Conservation (phyloP, 2,329 filamentous ascomycete species). For the Apiospora pterosperma region DNA sequence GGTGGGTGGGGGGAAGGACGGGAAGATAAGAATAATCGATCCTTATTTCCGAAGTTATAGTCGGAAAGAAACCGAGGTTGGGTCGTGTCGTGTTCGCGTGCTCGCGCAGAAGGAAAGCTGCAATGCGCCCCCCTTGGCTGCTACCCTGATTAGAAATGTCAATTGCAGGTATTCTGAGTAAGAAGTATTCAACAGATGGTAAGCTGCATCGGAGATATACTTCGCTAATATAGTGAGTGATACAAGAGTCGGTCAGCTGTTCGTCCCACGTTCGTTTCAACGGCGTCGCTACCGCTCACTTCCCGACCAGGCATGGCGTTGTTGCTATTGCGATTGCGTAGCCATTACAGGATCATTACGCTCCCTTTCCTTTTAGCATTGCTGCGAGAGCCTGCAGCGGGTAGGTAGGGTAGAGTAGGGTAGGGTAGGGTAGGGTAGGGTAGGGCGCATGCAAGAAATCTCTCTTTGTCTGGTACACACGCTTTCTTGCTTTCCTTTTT, state of each 20-base stretch:
- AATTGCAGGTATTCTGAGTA: background rate
- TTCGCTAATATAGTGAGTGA: background rate
- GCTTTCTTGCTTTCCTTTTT: background rate
- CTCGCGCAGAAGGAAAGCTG: no score
- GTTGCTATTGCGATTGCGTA: background rate
- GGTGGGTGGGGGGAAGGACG: background rate
- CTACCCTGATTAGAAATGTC: background rate
- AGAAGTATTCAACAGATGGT: background rate
- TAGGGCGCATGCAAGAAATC: background rate
- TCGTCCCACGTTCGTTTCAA: background rate
- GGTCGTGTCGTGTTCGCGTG: no score
- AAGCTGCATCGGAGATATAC: background rate
- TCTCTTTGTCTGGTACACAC: background rate
- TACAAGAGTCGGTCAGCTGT: background rate
- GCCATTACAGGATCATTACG: background rate
- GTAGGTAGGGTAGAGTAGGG: background rate
- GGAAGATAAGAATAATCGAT: no score
- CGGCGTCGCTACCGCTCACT: background rate
- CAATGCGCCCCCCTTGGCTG: background rate
- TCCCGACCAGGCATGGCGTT: background rate
- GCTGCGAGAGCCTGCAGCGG: background rate
- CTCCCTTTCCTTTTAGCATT: background rate
- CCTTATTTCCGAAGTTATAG: no score
- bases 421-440: conserved; percentile 1
- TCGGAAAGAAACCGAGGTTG: no score